Percentiles rank a stretch among this genome's conserved stretches.
phyloP scores from a whole-genome alignment of 306 rosid genomes.

The Cicer arietinum region DNA sequence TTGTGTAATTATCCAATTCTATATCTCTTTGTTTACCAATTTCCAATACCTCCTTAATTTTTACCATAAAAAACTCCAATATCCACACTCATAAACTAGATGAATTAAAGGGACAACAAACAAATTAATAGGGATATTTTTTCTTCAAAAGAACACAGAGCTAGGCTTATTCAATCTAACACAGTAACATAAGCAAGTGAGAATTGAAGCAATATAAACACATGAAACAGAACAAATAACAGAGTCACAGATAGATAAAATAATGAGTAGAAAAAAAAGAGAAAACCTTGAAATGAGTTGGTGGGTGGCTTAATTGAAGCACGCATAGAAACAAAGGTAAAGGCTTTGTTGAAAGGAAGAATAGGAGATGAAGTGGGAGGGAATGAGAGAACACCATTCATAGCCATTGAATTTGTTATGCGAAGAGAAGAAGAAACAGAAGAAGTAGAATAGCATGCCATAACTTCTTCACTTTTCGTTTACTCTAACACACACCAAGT shows the following conservation, averaged over 20 bases:
- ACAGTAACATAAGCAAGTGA: neutral
- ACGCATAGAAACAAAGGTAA: slow-evolving; percentile 54
- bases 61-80: neutral
- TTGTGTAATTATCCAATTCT: neutral
- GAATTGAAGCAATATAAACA: slow-evolving; percentile 21
- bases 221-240: slow-evolving; percentile 13
- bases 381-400: slow-evolving; percentile 55
- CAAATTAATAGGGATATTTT: neutral
- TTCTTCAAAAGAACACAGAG: neutral
- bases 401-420: slow-evolving; percentile 56
- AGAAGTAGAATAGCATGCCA: slow-evolving; percentile 56
- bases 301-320: slow-evolving; percentile 47
- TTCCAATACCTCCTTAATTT: slow-evolving; percentile 13
- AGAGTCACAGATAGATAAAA: neutral
- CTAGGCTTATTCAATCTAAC: neutral
- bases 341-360: slow-evolving; percentile 42
- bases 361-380: slow-evolving; percentile 44
- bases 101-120: slow-evolving; percentile 14
- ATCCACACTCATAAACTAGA: slow-evolving; percentile 7
- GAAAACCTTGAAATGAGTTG: slow-evolving; percentile 67
- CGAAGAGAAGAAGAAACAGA: slow-evolving; percentile 63
- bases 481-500: neutral
- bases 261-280: neutral
- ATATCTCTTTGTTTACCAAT: neutral
- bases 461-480: neutral